These are phyloP conservation scores for Erysiphe pulchra DNA, from an alignment of 2,329 filamentous ascomycete genomes.

Conservation along the genomic window DNA sequence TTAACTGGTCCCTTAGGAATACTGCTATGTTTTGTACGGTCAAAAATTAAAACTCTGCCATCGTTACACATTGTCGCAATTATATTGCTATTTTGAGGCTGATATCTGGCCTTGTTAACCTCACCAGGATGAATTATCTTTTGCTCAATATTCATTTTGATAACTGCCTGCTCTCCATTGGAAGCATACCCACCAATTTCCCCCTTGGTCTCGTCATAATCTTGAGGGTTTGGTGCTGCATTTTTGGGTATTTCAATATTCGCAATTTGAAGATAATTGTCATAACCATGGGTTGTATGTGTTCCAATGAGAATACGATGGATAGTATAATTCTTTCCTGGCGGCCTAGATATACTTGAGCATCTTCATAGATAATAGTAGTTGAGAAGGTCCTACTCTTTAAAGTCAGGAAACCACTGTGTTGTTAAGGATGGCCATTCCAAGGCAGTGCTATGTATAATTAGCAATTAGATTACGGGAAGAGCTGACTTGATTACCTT, in stretches of 20 bases:
- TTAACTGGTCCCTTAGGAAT: slow-evolving; percentile 49
- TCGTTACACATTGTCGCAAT: slow-evolving; percentile 84
- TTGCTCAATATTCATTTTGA: slow-evolving; percentile 82
- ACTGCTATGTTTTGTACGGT: slow-evolving; percentile 77
- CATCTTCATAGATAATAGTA: no score
- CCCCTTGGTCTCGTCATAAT: slow-evolving; percentile 77
- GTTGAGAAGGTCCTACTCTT: slow-evolving; percentile 26
- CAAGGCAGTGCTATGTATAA: slow-evolving; percentile 42
- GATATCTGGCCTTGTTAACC: slow-evolving; percentile 95
- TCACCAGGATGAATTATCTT: slow-evolving; percentile 92
- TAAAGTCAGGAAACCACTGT: slow-evolving; percentile 93
- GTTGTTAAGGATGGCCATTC: slow-evolving; percentile 95
- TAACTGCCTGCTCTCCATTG: slow-evolving; percentile 40
- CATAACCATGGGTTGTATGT: slow-evolving; percentile 64
- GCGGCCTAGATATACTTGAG: slow-evolving; percentile 21
- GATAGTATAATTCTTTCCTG: slow-evolving; percentile 64
- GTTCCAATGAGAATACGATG: slow-evolving; percentile 86
- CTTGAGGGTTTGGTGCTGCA: slow-evolving; percentile 43
- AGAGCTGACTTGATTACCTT: slow-evolving; percentile 23
- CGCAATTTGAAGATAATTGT: slow-evolving; percentile 86
- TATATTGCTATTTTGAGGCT: slow-evolving; percentile 89
- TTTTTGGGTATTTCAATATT: slow-evolving; percentile 79
- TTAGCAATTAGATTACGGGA: not conserved
- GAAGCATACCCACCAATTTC: slow-evolving; percentile 80
- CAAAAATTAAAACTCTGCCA: slow-evolving; percentile 74